Conservation (phyloP, 2,329 filamentous ascomycete species). For the Monosporascus sp. region DNA sequence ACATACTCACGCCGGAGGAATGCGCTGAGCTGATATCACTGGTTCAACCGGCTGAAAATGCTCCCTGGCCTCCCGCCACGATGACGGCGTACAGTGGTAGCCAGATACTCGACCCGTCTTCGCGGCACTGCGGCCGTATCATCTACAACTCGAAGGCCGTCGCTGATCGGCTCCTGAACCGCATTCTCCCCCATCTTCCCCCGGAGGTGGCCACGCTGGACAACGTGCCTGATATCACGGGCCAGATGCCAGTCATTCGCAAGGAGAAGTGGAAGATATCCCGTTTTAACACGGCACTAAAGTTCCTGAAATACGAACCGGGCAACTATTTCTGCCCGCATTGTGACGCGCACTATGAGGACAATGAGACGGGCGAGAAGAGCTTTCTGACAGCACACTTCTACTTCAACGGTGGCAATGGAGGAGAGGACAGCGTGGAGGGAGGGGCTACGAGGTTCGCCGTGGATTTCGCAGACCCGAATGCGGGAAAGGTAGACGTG, state of each 20-base stretch:
- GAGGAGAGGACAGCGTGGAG: slow-evolving; percentile 3
- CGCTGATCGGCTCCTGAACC: slow-evolving; percentile 7
- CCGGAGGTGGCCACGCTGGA: slow-evolving; percentile 7
- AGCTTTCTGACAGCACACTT: slow-evolving; percentile 11
- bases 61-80: slow-evolving; percentile 5
- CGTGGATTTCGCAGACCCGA: slow-evolving; percentile 7
- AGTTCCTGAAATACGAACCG: slow-evolving; percentile 11
- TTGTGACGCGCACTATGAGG: slow-evolving; percentile 6
- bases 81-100: slow-evolving; percentile 7
- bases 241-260: slow-evolving; percentile 7
- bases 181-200: slow-evolving; percentile 9
- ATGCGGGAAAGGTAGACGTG: slow-evolving; percentile 6
- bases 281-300: slow-evolving; percentile 7
- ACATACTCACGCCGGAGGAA: slow-evolving; percentile 4
- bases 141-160: slow-evolving; percentile 8
- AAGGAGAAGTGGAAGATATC: slow-evolving; percentile 10
- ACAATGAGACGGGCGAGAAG: slow-evolving; percentile 2
- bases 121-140: slow-evolving; percentile 7
- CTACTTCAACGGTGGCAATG: slow-evolving; percentile 8
- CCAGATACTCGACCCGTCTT: slow-evolving; percentile 1
- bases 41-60: slow-evolving; percentile 2
- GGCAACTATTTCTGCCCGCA: slow-evolving; percentile 11
- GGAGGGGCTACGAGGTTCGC: slow-evolving; percentile 11
- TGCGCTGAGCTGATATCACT: slow-evolving; percentile 6
- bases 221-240: slow-evolving; percentile 8